These are phyloP conservation scores for Ceratocystis alfenasii DNA, from an alignment of 2,329 filamentous ascomycete genomes.

Conservation along the genomic window DNA sequence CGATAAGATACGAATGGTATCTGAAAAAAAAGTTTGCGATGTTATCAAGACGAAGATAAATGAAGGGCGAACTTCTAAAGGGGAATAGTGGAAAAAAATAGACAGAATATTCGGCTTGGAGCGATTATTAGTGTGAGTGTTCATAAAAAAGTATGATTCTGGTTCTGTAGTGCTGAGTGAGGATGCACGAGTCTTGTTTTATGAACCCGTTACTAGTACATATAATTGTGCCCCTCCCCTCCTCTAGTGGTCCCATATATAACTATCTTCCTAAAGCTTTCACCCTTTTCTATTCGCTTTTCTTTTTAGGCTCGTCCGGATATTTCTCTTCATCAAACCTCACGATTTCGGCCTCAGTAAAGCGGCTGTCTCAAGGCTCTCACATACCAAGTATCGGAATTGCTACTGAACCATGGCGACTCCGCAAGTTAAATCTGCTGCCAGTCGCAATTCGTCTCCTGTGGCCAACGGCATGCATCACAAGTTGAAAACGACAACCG, in stretches of 20 bases:
- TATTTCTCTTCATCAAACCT: neutral
- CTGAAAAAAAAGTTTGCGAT: conserved; percentile 6
- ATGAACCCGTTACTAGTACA: neutral
- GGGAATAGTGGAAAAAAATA: neutral
- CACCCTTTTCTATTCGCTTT: neutral
- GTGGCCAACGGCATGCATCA: conserved; percentile 11
- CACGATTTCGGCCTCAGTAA: neutral
- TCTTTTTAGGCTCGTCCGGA: neutral
- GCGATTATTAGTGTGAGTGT: neutral
- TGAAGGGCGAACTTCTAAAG: neutral
- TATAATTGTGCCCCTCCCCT: neutral
- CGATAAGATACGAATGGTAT: neutral
- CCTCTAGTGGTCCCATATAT: conserved; percentile 10
- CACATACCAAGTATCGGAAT: neutral
- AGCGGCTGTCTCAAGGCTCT: neutral
- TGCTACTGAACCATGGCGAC: conserved; percentile 17
- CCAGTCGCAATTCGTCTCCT: conserved; percentile 3
- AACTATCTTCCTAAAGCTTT: neutral
- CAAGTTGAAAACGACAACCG: conserved; percentile 12
- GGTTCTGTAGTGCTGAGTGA: too few species aligned
- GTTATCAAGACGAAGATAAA: neutral
- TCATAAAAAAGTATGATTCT: neutral
- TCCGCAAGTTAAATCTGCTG: conserved; percentile 7
- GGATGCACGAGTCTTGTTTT: neutral
- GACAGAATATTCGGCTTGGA: neutral